These are phyloP conservation scores for Sporothrix euskadiensis DNA, from an alignment of 2,329 filamentous ascomycete species.

Conservation along the genomic window DNA sequence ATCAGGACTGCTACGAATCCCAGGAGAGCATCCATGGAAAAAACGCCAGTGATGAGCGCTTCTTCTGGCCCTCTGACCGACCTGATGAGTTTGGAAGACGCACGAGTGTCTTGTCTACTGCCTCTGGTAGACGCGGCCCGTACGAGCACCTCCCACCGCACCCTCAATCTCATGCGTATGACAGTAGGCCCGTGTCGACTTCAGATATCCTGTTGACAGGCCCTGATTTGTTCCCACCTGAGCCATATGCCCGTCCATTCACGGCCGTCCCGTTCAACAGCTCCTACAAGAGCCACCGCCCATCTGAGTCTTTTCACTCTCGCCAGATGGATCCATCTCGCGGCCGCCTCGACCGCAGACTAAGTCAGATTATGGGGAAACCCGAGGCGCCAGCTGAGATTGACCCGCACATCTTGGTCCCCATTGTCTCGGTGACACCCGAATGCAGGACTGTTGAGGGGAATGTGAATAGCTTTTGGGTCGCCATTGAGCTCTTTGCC, in stretches of 20 bases:
- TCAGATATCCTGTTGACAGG: background rate
- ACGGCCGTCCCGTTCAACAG: slow-evolving; percentile 23
- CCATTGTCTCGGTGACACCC: slow-evolving; percentile 32
- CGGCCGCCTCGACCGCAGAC: background rate
- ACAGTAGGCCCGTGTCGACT: slow-evolving; percentile 11
- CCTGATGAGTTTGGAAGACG: background rate
- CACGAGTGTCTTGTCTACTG: background rate
- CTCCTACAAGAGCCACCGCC: background rate
- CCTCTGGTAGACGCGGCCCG: background rate
- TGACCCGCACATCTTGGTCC: slow-evolving; percentile 30
- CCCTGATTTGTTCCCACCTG: background rate
- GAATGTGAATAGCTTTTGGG: slow-evolving; percentile 36
- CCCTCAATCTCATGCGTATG: background rate
- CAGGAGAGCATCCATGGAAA: background rate
- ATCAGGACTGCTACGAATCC: background rate
- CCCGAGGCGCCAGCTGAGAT: background rate
- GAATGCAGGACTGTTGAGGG: slow-evolving; percentile 29
- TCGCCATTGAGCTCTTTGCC: slow-evolving; percentile 51
- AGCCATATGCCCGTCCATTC: slow-evolving; percentile 19
- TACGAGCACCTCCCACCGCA: background rate
- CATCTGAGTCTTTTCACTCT: background rate
- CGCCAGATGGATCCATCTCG: background rate
- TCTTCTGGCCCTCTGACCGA: background rate
- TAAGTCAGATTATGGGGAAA: slow-evolving; percentile 12
- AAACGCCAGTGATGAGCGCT: background rate